Conservation (phyloP, 495 filamentous ascomycete genomes). For the Chaetomidium leptoderma region DNA sequence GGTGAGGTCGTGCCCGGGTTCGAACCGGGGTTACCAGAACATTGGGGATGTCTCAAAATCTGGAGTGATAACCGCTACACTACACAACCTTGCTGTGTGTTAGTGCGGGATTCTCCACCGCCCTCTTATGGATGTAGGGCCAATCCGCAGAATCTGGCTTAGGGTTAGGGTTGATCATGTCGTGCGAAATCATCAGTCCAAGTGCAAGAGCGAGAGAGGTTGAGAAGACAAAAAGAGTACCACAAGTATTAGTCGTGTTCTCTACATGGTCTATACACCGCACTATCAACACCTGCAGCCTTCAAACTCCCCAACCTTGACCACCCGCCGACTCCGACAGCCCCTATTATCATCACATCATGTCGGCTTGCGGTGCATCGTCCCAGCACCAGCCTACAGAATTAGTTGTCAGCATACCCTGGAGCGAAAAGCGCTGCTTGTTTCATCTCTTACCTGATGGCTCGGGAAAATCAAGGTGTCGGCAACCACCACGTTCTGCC, state of each 20-base stretch:
- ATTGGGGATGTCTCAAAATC: slow-evolving; percentile 23
- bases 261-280: neutral
- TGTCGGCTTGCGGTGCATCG: slow-evolving; percentile 34
- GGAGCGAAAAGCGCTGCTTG: neutral
- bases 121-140: neutral
- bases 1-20: slow-evolving; percentile 26
- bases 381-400: slow-evolving; percentile 33
- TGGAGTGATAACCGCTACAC: slow-evolving; percentile 28
- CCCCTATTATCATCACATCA: too few species aligned
- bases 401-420: slow-evolving; percentile 1
- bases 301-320: neutral
- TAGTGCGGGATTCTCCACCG: neutral
- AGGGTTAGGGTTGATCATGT: slow-evolving; percentile 7
- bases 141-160: too few species aligned
- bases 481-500: slow-evolving; percentile 93
- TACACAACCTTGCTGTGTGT: slow-evolving; percentile 21
- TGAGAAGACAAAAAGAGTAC: too few species aligned
- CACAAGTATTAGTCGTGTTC: too few species aligned
- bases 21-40: slow-evolving; percentile 28
- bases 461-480: slow-evolving; percentile 89
- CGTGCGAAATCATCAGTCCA: neutral
- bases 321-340: neutral
- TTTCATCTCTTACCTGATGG: slow-evolving; percentile 63
- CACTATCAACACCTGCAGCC: neutral
- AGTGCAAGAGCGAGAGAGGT: neutral